Conservation (phyloP, 2,329 filamentous ascomycete genomes). For the Cordyceps farinosa region DNA sequence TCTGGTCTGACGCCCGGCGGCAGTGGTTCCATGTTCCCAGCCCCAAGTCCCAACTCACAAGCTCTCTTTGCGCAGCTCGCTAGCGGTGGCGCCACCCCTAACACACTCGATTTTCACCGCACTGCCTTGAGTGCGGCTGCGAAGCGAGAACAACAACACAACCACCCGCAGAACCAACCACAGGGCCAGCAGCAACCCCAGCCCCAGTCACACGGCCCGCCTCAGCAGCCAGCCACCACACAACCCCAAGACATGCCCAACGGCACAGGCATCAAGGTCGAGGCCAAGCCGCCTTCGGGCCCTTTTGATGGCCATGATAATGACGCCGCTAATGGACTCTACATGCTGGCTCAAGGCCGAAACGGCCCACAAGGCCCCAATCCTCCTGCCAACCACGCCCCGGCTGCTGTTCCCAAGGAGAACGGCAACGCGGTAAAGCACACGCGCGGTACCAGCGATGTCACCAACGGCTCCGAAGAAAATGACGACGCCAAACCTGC, state of each 20-base stretch:
- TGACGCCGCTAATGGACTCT: slow-evolving; percentile 91
- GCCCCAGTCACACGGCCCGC: background rate
- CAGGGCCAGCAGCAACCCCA: slow-evolving; percentile 23
- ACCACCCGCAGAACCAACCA: slow-evolving; percentile 33
- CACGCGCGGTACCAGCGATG: slow-evolving; percentile 61
- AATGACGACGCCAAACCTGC: slow-evolving; percentile 64
- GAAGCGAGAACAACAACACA: slow-evolving; percentile 47
- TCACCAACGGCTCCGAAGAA: slow-evolving; percentile 69
- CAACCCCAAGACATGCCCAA: slow-evolving; percentile 53
- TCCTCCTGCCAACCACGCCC: slow-evolving; percentile 46
- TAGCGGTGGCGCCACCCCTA: slow-evolving; percentile 80
- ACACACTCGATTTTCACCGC: slow-evolving; percentile 89
- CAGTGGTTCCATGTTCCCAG: slow-evolving; percentile 95
- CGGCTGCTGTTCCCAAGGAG: slow-evolving; percentile 40
- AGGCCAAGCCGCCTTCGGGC: slow-evolving; percentile 53
- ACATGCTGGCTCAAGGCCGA: slow-evolving; percentile 78
- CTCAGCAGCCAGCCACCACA: slow-evolving; percentile 38
- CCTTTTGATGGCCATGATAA: slow-evolving; percentile 87
- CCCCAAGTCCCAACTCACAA: slow-evolving; percentile 81
- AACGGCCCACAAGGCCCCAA: slow-evolving; percentile 50
- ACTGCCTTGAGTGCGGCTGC: slow-evolving; percentile 80
- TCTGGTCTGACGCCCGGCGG: slow-evolving; percentile 92
- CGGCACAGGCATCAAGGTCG: slow-evolving; percentile 41
- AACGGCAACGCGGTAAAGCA: slow-evolving; percentile 46
- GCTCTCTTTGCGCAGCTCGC: slow-evolving; percentile 76